These are phyloP conservation scores for Venturia carpophila DNA, from an alignment of 2,329 filamentous ascomycete species.

Conservation along the genomic window DNA sequence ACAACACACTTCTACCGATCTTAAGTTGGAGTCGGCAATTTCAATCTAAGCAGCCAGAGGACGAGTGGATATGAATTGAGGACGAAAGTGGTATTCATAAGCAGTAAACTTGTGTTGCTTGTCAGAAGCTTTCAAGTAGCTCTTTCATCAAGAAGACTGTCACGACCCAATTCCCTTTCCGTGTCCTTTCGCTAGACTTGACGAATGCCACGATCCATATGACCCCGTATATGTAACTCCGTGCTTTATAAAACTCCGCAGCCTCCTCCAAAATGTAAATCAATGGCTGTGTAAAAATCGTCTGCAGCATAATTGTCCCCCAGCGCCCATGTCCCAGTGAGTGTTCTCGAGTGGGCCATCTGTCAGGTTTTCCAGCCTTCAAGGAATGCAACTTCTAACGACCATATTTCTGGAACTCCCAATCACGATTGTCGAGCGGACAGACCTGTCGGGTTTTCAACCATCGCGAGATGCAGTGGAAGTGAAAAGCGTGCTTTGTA, in stretches of 20 bases:
- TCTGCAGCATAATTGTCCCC: neutral
- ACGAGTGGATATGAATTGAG: too few relatives aligned
- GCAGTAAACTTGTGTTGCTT: neutral
- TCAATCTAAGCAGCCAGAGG: too few relatives aligned
- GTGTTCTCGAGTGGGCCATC: neutral
- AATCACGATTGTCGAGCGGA: slow-evolving; percentile 93
- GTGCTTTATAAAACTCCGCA: neutral
- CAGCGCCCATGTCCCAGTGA: neutral
- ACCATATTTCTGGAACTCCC: slow-evolving; percentile 99
- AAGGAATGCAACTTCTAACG: slow-evolving; percentile 37
- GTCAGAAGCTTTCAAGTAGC: neutral
- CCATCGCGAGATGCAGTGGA: slow-evolving; percentile 99
- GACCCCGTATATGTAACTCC: neutral
- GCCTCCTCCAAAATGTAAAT: neutral
- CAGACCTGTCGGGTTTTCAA: slow-evolving; percentile 98
- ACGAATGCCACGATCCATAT: neutral
- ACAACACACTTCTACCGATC: neutral
- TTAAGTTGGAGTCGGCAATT: neutral
- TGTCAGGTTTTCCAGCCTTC: neutral
- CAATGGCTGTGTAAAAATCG: neutral
- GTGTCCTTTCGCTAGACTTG: neutral
- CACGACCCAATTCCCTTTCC: neutral
- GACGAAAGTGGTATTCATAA: too few relatives aligned
- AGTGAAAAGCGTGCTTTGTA: slow-evolving; percentile 90
- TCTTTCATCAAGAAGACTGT: neutral